These are phyloP conservation scores for Podila minutissima DNA, from an alignment of 192 early-diverging fungal species.

Conservation along the genomic window DNA sequence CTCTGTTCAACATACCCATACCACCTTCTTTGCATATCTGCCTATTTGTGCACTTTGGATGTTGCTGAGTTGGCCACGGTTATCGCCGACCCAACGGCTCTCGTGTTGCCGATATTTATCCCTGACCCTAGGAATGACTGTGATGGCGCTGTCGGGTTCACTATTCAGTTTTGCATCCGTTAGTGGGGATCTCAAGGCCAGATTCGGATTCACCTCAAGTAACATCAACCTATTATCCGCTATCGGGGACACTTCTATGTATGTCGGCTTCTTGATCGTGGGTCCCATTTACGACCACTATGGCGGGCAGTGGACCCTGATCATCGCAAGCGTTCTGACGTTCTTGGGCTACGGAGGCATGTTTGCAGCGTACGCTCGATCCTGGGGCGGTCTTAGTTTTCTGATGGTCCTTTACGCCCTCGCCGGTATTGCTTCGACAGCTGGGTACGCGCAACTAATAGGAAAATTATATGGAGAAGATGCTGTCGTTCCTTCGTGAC, in stretches of 20 bases:
- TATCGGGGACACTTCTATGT: conserved; percentile 47
- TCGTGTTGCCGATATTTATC: conserved; percentile 15
- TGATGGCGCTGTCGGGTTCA: conserved; percentile 44
- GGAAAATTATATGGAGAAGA: too few species aligned
- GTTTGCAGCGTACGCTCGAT: conserved; percentile 46
- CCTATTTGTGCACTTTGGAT: too few species aligned
- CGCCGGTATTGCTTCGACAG: conserved; percentile 43
- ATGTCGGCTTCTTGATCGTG: conserved; percentile 47
- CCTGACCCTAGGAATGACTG: conserved; percentile 25
- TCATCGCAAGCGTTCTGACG: conserved; percentile 21
- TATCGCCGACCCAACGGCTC: not conserved
- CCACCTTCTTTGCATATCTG: too few species aligned
- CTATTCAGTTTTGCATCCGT: conserved; percentile 48
- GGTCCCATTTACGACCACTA: conserved; percentile 44
- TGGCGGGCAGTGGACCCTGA: conserved; percentile 43
- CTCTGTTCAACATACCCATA: too few species aligned
- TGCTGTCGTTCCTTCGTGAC: not conserved
- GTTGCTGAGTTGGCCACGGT: not conserved
- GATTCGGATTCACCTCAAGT: conserved; percentile 45
- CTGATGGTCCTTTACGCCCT: conserved; percentile 42
- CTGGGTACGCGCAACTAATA: conserved; percentile 26
- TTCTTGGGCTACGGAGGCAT: conserved; percentile 49
- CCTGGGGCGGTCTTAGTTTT: conserved; percentile 47
- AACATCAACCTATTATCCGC: conserved; percentile 45
- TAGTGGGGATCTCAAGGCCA: conserved; percentile 38